Evolutionary conservation across 306 rosid genomes (phyloP).

Genomic region (Dryas octopetala): DNA sequence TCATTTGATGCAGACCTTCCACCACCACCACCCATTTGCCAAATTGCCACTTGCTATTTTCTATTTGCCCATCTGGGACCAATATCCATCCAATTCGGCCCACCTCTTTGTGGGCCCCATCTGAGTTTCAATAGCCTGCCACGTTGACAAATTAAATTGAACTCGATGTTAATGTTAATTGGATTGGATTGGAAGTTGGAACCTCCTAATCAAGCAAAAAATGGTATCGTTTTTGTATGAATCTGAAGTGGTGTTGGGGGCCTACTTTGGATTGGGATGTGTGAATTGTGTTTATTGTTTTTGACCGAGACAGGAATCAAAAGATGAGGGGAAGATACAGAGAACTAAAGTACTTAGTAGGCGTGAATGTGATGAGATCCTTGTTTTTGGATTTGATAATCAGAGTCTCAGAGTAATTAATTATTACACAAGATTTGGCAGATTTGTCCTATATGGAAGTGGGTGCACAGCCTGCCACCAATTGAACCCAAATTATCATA

Average conservation of each 20-base stretch:
- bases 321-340: conserved; percentile 28
- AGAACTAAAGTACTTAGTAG: conserved; percentile 15
- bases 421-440: conserved; percentile 32
- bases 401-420: conserved; percentile 7
- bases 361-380: conserved; percentile 29
- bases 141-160: not conserved
- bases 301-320: conserved; percentile 27
- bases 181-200: not conserved
- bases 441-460: conserved; percentile 47
- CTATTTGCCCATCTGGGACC: not conserved
- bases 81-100: not conserved
- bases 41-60: not conserved
- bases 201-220: not conserved
- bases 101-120: too few relatives aligned
- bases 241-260: not conserved
- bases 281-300: not conserved
- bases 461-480: conserved; percentile 27
- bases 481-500: conserved; percentile 2
- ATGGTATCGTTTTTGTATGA: not conserved
- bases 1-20: conserved; percentile 37
- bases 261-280: conserved; percentile 23
- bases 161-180: not conserved
- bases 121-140: not conserved
- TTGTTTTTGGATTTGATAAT: conserved; percentile 38
- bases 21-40: conserved; percentile 16